Conservation (phyloP, 1,139 yeast species). For the Geotrichum macrosporum region DNA sequence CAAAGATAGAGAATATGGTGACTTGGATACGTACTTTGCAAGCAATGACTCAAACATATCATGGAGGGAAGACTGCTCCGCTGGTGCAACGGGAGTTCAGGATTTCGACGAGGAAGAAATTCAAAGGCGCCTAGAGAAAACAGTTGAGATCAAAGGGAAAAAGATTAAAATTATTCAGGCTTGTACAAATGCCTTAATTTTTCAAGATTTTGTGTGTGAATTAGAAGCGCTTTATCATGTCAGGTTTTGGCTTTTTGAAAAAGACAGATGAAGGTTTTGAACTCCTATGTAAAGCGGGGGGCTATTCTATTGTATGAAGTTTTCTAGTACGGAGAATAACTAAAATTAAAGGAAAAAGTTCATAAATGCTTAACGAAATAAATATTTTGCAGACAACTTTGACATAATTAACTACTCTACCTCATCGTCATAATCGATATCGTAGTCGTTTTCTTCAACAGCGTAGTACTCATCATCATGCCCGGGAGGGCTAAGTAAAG, state of each 20-base stretch:
- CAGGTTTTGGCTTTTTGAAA: conserved; percentile 11
- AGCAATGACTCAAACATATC: conserved; percentile 1
- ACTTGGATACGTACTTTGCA: background rate
- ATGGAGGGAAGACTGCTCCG: background rate
- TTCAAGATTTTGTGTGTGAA: conserved; percentile 19
- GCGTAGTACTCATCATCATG: conserved; percentile 3
- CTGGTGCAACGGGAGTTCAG: background rate
- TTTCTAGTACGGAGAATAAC: too few species aligned
- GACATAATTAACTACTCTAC: background rate
- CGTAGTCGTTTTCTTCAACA: conserved; percentile 16
- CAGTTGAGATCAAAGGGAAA: background rate
- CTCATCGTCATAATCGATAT: conserved; percentile 21
- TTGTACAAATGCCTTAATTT: conserved; percentile 16
- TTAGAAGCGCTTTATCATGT: conserved; percentile 18
- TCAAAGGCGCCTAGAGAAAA: background rate
- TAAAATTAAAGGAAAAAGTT: too few species aligned
- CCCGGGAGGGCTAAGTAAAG: conserved; percentile 1
- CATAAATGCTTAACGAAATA: background rate
- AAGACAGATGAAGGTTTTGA: too few species aligned
- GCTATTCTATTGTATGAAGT: too few species aligned
- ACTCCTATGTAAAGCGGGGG: too few species aligned
- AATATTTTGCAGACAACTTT: background rate
- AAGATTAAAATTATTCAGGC: conserved; percentile 2
- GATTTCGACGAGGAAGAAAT: background rate
- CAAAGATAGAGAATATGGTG: background rate